These are phyloP conservation scores for Clonostachys rosea DNA, from an alignment of 2,329 filamentous ascomycete species.

Conservation along the genomic window DNA sequence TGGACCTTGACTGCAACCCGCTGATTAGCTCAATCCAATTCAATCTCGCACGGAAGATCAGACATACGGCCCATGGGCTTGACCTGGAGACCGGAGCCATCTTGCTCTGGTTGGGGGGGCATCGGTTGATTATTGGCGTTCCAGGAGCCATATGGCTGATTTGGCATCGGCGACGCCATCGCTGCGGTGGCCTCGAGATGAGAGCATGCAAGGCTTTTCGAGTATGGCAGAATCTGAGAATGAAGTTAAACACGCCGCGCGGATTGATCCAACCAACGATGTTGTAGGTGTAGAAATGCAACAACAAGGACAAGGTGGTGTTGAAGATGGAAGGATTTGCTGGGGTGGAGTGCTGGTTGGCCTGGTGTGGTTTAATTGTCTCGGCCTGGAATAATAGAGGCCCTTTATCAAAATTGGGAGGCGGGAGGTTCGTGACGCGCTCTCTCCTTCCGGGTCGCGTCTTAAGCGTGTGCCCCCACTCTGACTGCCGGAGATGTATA, in stretches of 20 bases:
- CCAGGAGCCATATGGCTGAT: slow-evolving; percentile 20
- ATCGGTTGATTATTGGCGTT: slow-evolving; percentile 19
- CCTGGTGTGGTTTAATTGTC: neutral
- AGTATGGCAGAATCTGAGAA: too few species aligned
- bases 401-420: slow-evolving; percentile 20
- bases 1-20: slow-evolving; percentile 76
- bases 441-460: neutral
- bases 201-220: too few species aligned
- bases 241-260: too few species aligned
- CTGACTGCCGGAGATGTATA: too few species aligned
- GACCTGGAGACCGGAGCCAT: slow-evolving; percentile 49
- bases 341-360: neutral
- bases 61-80: slow-evolving; percentile 65
- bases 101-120: slow-evolving; percentile 20
- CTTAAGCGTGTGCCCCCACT: too few species aligned
- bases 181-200: slow-evolving; percentile 7
- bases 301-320: neutral
- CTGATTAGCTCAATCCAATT: neutral
- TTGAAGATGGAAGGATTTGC: neutral
- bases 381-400: neutral
- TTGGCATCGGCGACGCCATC: slow-evolving; percentile 34
- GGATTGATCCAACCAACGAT: slow-evolving; percentile 1
- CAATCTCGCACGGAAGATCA: slow-evolving; percentile 4
- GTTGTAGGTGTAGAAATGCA: slow-evolving; percentile 2
- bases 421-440: slow-evolving; percentile 34